Evolutionary conservation across 768 basidiomycete genomes (phyloP).

Genomic region (Crepidotus variabilis): DNA sequence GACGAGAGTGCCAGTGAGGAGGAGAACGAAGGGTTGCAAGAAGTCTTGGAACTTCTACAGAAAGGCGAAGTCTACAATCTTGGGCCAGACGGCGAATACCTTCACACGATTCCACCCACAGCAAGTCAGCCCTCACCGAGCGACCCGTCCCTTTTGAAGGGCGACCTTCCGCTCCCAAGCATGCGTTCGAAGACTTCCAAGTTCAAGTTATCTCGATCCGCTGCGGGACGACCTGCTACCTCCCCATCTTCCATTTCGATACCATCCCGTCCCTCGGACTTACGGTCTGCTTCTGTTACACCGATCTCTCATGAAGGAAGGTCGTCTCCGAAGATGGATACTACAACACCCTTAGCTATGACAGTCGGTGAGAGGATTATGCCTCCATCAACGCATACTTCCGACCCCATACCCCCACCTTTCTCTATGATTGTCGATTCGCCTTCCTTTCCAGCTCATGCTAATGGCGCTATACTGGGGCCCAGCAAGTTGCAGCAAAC

Average conservation of each 20-base stretch:
- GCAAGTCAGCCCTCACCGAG: background rate
- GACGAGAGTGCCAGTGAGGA: conserved; percentile 56
- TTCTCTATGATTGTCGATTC: conserved; percentile 34
- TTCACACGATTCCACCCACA: conserved; percentile 22
- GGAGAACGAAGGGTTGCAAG: conserved; percentile 45
- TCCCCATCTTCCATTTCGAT: conserved; percentile 6
- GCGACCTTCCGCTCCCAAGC: conserved; percentile 25
- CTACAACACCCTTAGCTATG: conserved; percentile 2
- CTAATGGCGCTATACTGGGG: background rate
- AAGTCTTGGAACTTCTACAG: conserved; percentile 47
- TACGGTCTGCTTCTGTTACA: conserved; percentile 18
- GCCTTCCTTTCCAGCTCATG: conserved; percentile 2
- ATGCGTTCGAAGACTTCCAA: conserved; percentile 38
- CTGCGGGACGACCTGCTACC: conserved; percentile 23
- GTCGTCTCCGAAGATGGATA: conserved; percentile 32
- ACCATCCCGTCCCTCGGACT: conserved; percentile 6
- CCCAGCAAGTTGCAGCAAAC: no score
- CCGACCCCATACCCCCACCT: conserved; percentile 1
- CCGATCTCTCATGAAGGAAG: conserved; percentile 23
- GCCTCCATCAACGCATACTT: conserved; percentile 3
- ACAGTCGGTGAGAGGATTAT: conserved; percentile 4
- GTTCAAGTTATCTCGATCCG: conserved; percentile 43
- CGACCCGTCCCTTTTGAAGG: conserved; percentile 7
- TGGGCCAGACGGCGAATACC: conserved; percentile 40
- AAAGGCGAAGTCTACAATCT: conserved; percentile 51